Conservation (phyloP, 2,329 filamentous ascomycete species). For the Fusarium nurragi region DNA sequence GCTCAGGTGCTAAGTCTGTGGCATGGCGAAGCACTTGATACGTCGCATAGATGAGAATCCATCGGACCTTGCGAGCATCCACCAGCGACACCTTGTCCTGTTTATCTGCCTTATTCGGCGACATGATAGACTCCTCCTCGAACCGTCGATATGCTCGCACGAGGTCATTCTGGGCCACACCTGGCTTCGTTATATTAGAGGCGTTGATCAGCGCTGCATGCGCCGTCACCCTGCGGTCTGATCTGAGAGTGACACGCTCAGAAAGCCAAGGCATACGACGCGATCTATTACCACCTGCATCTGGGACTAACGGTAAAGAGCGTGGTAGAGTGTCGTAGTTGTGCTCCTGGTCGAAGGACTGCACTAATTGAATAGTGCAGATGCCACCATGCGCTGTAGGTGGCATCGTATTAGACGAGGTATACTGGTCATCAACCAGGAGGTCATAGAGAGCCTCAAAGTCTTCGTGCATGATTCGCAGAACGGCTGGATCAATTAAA, state of each 20-base stretch:
- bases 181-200: constrained; percentile 55
- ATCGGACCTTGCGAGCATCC: constrained; percentile 80
- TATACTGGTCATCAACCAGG: constrained; percentile 71
- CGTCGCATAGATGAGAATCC: constrained; percentile 78
- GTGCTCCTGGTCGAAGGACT: constrained; percentile 71
- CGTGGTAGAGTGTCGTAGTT: constrained; percentile 68
- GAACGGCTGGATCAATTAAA: constrained; percentile 67
- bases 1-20: constrained; percentile 68
- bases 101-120: constrained; percentile 63
- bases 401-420: constrained; percentile 59
- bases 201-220: constrained; percentile 64
- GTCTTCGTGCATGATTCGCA: constrained; percentile 71
- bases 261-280: constrained; percentile 56
- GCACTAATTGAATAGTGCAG: constrained; percentile 74
- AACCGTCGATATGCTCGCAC: constrained; percentile 76
- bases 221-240: constrained; percentile 59
- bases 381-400: constrained; percentile 71
- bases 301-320: constrained; percentile 73
- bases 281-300: constrained; percentile 45
- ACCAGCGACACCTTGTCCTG: constrained; percentile 61
- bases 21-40: constrained; percentile 77
- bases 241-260: constrained; percentile 53
- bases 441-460: constrained; percentile 77
- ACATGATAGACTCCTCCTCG: constrained; percentile 66
- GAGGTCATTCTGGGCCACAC: constrained; percentile 60